Percentiles rank a stretch among this genome's conserved stretches.
These are phyloP conservation scores for Neospora caninum DNA, from an alignment of 169 alveolate species.

Conservation along the genomic window DNA sequence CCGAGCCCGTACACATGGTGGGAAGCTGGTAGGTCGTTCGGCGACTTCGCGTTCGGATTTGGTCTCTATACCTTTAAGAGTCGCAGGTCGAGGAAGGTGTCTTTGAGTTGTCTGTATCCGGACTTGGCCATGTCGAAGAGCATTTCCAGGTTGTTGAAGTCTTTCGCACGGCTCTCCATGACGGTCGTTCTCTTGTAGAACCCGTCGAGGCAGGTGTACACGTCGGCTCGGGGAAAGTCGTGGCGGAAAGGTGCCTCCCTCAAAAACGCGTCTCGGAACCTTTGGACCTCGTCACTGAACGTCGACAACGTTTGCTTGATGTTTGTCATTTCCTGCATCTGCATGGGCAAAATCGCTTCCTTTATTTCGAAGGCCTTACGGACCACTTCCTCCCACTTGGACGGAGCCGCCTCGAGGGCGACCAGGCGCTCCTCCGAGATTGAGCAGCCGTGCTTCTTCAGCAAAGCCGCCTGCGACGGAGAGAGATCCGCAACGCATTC, in stretches of 20 bases:
- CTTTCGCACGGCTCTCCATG: conserved; percentile 85
- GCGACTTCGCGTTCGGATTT: too few relatives aligned
- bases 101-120: conserved; percentile 89
- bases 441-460: conserved; percentile 54
- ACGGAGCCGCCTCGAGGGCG: conserved; percentile 87
- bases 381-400: conserved; percentile 88
- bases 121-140: conserved; percentile 92
- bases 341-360: conserved; percentile 86
- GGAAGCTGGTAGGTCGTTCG: too few relatives aligned
- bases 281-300: conserved; percentile 82
- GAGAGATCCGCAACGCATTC: too few relatives aligned
- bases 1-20: too few relatives aligned
- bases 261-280: conserved; percentile 84
- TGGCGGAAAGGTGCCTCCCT: conserved; percentile 79
- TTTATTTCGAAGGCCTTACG: conserved; percentile 88
- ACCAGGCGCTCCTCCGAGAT: conserved; percentile 84
- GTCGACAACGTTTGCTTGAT: conserved; percentile 82
- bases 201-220: conserved; percentile 75
- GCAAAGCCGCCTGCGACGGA: conserved; percentile 50
- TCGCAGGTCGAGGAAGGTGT: conserved; percentile 85
- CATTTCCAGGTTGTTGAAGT: conserved; percentile 91
- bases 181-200: conserved; percentile 80
- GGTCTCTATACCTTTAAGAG: conserved; percentile 66
- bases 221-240: conserved; percentile 54
- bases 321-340: conserved; percentile 84